Base-by-base conservation (phyloP, 371 early-diverging fungal genomes). In the Umbelopsis sp. region DNA sequence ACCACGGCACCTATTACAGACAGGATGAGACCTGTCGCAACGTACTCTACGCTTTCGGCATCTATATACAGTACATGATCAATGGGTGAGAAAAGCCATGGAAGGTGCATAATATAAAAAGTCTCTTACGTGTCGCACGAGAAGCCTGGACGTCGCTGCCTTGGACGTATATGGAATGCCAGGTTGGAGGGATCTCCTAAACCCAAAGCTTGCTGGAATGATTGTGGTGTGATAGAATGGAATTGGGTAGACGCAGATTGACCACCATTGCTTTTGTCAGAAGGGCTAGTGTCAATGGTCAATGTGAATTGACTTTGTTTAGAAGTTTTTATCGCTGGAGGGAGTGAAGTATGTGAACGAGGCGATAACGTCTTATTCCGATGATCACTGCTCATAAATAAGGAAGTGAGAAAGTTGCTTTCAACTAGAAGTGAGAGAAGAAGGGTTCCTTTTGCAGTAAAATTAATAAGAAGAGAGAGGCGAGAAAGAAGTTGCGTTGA, bases 151-250 rank as follows among this genome's bases (percentile, higher is more conserved):
- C 57, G 57, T 32, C 57, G 29, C n/a, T 57, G 57, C 18, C 57
- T 25, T 16, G 57, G 57, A 2, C 57, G 57, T 57, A 38, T 37
- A 18, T 57, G 57, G 18, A 57, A 57, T 6, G 57, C n/a, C 1
- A 37, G 57, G 35, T 57, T 57, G 3, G 57, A 57, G 12, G 57
- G 57, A 57, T 57, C 57, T 32, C 57, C 57, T 18, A n/a, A 37
- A 16, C 57, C 57, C 12, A 35, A 35, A 16, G 57, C 57, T 18
- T 29, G 25, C 16, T 57, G 11, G 35, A 57, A 57, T 5, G 57
- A 57, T 57, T 57, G 57, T 57, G 57, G 57, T 16, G 57, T 57
- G 12, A 57, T 57, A 18, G 57, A 57, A 35, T 57, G 57, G 32
- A 57, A 57, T 57, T 57, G 57, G 1, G 57, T 57, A 11, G 57